Conservation (phyloP, 2,329 filamentous ascomycete genomes). For the Botrytis medusae region DNA sequence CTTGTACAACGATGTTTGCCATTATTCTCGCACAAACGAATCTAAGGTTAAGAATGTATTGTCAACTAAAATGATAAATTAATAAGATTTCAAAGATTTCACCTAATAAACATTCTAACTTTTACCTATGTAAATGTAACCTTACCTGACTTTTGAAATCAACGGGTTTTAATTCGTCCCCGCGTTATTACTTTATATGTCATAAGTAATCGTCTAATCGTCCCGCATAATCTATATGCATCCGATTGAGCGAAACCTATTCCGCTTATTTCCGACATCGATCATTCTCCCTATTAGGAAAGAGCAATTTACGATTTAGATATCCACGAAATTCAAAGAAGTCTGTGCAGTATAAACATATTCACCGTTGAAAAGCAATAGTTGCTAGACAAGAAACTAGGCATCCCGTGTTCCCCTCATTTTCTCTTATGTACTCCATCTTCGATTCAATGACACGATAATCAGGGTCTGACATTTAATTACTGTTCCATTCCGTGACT, state of each 20-base stretch:
- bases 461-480: neutral
- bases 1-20: neutral
- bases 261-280: slow-evolving; percentile 8
- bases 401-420: neutral
- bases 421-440: neutral
- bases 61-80: neutral
- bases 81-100: neutral
- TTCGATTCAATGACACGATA: no score
- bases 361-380: neutral
- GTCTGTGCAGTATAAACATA: neutral
- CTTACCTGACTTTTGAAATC: neutral
- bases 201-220: neutral
- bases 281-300: neutral
- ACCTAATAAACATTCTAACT: neutral
- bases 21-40: neutral
- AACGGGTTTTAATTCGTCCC: neutral
- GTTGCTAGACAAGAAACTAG: neutral
- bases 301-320: neutral
- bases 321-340: neutral
- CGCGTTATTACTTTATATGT: slow-evolving; percentile 12
- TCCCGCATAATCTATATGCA: slow-evolving; percentile 1
- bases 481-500: neutral
- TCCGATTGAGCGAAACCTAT: neutral
- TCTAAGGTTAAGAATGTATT: neutral
- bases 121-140: neutral